Evolutionary conservation across 2,329 filamentous ascomycete genomes (phyloP), one percentile per base, ranked within the genome.

Genomic region (Colletotrichum endophyticum): DNA sequence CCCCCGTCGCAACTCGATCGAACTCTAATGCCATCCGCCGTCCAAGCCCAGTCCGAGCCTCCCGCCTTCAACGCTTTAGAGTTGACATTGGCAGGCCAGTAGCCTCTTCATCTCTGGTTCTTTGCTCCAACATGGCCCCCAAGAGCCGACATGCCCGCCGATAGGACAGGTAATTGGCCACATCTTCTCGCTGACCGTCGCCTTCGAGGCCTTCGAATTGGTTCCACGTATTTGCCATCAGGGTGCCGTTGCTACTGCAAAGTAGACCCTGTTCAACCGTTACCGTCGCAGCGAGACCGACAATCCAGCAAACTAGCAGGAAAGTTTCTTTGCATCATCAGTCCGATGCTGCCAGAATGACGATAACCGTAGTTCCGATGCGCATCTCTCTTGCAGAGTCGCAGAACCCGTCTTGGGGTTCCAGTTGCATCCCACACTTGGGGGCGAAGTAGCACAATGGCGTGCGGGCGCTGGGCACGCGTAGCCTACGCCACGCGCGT

Each of bases 391-490:
- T 22, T 27, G 27, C n/a, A 67, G 39, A 67, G 39, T 34, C 39
- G 12, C 16, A 36, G 16, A 22, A 30, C 63, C 44, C n/a, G 62
- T 15, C 56, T 61, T 56, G 12, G 16, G 57, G 39, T n/a, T 57
- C 34, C 16, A 32, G 66, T 57, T 36, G 44, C 44, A 28, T 72
- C 61, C 61, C 61, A 27, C 49, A 49, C 44, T 49, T 49, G 28
- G 68, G 61, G 62, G 73, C 72, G 59, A 74, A 66, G 67, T 44
- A 66, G 61, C 27, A 56, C 73, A 67, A 63, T 53, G 36, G 70
- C 25, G 53, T 72, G 73, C 62, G 73, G 73, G 73, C 73, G 73
- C 62, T 63, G 56, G 63, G 73, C 73, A 67, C 56, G 56, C 66
- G 72, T 70, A 70, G 44, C 32, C 72, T 66, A 59, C 57, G 59